Evolutionary conservation across 257 asterid species (phyloP), one percentile per base, ranked within the genome.

Genomic region (Buddleja alternifolia): DNA sequence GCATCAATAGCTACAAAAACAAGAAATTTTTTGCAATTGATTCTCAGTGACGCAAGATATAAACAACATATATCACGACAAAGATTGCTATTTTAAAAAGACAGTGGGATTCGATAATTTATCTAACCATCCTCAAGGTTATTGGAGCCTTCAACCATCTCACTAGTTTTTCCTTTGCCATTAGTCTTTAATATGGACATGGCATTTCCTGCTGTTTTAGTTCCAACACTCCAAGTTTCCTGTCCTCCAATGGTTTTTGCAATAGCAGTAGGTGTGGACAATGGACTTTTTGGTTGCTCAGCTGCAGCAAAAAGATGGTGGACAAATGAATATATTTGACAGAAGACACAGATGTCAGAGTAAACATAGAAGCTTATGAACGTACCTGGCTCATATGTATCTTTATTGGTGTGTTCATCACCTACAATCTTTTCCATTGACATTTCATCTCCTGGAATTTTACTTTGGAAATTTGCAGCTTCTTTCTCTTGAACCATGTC

Each of bases 61-160:
- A 51, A 60, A 41, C 41, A 25, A 51, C 46, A 56, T 25, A 21
- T 61, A 66, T 62, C 64, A 69, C 63, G n/a, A 19, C 10, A 56
- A 67, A 45, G 52, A 50, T 62, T 47, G 37, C 45, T 4, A 56
- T 2, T n/a, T 17, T 19, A 4, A 16, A 59, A 16, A 53, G 56
- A 29, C 50, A 32, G 36, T 11, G 60, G 19, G 20, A 34, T 23
- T 50, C 56, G 10, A 20, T 52, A 45, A 60, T 34, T 41, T 36
- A 59, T 73, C 85, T 67, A 50, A 81, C 85, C 85, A 71, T 73
- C 63, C 8, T 44, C 61, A 42, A 58, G 45, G 34, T 25, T 34
- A 40, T 32, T 34, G 48, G 46, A 32, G 10, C 41, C 62, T 42
- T 58, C 55, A 24, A n/a, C 19, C 46, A 21, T 73, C 25, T 11